phyloP scores from a whole-genome alignment of 2,329 filamentous ascomycete species.

The Fusarium brevicatenulatum region DNA sequence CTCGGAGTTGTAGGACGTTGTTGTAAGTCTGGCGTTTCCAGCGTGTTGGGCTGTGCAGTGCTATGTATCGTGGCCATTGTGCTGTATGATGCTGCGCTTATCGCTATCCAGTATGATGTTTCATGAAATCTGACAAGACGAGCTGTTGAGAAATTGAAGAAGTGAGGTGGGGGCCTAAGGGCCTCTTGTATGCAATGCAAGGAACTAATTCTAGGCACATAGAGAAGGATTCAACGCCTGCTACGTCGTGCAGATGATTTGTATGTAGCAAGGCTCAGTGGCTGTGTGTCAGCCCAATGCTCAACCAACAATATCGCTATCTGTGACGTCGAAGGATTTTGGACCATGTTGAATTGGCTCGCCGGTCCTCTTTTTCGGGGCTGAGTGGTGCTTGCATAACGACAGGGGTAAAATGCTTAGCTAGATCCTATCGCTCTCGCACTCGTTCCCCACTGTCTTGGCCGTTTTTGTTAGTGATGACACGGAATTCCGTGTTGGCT shows the following conservation, averaged over 20 bases:
- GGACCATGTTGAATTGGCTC: background rate
- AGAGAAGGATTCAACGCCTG: background rate
- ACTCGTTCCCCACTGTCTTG: background rate
- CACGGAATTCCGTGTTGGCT: background rate
- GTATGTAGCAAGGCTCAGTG: background rate
- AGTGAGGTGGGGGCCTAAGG: background rate
- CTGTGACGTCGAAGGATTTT: constrained; percentile 24
- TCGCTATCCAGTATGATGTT: background rate
- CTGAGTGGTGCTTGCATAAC: background rate
- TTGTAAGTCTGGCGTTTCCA: background rate
- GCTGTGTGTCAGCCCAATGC: constrained; percentile 11
- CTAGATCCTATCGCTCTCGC: background rate
- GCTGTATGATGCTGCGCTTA: background rate
- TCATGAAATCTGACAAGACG: background rate
- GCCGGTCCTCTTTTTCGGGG: background rate
- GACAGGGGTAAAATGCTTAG: constrained; percentile 2
- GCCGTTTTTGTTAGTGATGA: background rate
- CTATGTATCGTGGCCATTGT: constrained; percentile 12
- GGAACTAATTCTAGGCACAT: background rate
- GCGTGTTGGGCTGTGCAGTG: background rate
- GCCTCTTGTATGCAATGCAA: constrained; percentile 8
- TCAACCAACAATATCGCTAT: background rate
- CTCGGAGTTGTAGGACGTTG: background rate
- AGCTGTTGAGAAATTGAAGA: background rate
- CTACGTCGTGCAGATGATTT: background rate